Evolutionary conservation across 2,329 filamentous ascomycete species (phyloP), one percentile per base, ranked within the genome.

Genomic region (Bisporella sp.): DNA sequence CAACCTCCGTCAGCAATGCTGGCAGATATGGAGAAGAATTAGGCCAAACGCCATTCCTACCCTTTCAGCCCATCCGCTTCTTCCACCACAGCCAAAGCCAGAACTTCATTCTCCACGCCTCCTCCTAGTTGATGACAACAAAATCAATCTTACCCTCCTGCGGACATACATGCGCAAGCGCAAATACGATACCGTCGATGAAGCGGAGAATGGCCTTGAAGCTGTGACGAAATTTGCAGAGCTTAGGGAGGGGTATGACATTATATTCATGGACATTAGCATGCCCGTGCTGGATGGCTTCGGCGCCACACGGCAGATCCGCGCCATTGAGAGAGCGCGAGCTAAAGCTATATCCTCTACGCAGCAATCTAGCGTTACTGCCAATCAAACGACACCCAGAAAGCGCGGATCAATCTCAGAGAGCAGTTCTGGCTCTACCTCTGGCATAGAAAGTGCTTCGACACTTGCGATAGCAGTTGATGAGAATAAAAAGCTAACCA

Each of bases 251-350:
- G 57, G 64, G 0, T 71, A 70, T 45, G 69, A 71, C 39, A 68
- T 75, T 41, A 69, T 78, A 3, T 69, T 66, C 32, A 66, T 74
- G 71, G 77, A 81, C 54, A 71, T 73, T 69, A 61, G 60, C 5
- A 81, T 81, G 78, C 77, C 77, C 0, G 66, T 79, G 4, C 72
- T 81, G 56, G 71, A 80, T 54, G 74, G 74, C 0, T 64, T 77
- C 11, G 71, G 72, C 21, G 69, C 73, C 0, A 79, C 76, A 6
- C 66, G 68, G 7, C 67, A 66, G 48, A 79, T 79, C 21, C 69
- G 76, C 4, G 67, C 69, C 2, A 67, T 74, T 13, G 76, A 79
- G 57, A 58, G 61, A 54, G 40, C 53, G 43, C 48, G 57, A 54
- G 21, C 58, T 55, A 55, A 59, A 47, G 47, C 62, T n/a, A 21